Evolutionary conservation across 2,329 filamentous ascomycete species (phyloP).

Genomic region (Claviceps cyperi): DNA sequence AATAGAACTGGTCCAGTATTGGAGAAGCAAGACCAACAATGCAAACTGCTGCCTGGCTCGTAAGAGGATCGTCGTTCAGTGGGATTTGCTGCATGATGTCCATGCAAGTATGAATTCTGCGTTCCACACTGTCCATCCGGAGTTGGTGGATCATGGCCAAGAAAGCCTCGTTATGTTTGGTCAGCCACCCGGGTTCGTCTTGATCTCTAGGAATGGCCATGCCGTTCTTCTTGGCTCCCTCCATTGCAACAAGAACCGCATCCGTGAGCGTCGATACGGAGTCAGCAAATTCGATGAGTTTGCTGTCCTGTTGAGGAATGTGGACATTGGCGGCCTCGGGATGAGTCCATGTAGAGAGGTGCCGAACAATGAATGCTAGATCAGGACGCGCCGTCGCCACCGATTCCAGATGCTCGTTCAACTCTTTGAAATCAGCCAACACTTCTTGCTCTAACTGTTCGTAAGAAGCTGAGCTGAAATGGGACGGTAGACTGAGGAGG

Average conservation of each 20-base stretch:
- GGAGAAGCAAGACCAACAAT: slow-evolving; percentile 34
- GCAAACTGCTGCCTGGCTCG: slow-evolving; percentile 17
- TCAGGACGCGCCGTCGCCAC: slow-evolving; percentile 32
- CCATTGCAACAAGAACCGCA: slow-evolving; percentile 63
- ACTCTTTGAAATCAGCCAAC: slow-evolving; percentile 20
- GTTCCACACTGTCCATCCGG: slow-evolving; percentile 40
- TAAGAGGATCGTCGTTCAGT: slow-evolving; percentile 13
- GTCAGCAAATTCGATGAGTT: slow-evolving; percentile 35
- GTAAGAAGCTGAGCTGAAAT: slow-evolving; percentile 29
- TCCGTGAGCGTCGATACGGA: slow-evolving; percentile 54
- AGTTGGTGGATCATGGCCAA: slow-evolving; percentile 41
- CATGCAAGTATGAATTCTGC: slow-evolving; percentile 24
- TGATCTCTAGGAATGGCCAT: slow-evolving; percentile 22
- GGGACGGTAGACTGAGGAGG: slow-evolving; percentile 34
- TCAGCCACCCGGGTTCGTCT: slow-evolving; percentile 23
- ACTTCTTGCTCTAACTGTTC: slow-evolving; percentile 20
- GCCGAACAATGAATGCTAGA: slow-evolving; percentile 48
- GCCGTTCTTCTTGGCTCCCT: slow-evolving; percentile 49
- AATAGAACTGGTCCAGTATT: slow-evolving; percentile 58
- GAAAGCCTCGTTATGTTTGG: slow-evolving; percentile 34
- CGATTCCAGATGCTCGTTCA: slow-evolving; percentile 27
- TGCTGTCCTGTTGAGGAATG: slow-evolving; percentile 4
- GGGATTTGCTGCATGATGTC: slow-evolving; percentile 19
- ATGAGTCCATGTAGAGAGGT: slow-evolving; percentile 51
- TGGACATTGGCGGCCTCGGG: slow-evolving; percentile 12